A percentile compares a stretch with the other conserved stretches of the same genome.
Conservation (phyloP, 2,329 filamentous ascomycete species). For the Colletotrichum eleusines region DNA sequence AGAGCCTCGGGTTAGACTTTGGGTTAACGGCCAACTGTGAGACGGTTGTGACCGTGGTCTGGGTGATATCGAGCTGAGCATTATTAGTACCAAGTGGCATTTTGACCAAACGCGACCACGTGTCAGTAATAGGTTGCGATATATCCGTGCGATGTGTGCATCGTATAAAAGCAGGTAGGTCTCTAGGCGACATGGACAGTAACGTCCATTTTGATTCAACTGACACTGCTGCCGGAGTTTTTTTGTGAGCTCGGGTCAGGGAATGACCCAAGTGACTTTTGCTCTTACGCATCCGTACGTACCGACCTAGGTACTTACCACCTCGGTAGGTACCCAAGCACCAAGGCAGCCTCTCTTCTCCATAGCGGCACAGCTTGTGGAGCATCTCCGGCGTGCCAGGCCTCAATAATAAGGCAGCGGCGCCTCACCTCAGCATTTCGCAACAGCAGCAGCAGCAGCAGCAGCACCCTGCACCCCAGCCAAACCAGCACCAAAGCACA, state of each 20-base stretch:
- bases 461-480: conserved; percentile 28
- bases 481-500: conserved; percentile 17
- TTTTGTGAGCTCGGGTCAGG: background rate
- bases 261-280: conserved; percentile 11
- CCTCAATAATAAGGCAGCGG: conserved; percentile 30
- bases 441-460: conserved; percentile 9
- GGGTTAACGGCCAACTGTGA: background rate
- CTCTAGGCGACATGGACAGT: background rate
- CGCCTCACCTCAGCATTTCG: conserved; percentile 11
- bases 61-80: background rate
- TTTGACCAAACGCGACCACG: background rate
- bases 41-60: background rate
- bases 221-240: background rate
- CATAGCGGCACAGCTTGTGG: conserved; percentile 14
- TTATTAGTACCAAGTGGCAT: background rate
- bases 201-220: background rate
- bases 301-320: too few species aligned
- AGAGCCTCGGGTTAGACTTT: too few species aligned
- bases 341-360: background rate
- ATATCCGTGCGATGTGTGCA: background rate
- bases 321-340: too few species aligned
- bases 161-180: background rate
- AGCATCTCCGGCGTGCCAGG: conserved; percentile 19
- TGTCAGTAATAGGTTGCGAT: background rate
- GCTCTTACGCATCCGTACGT: conserved; percentile 17